phyloP scores from a whole-genome alignment of 345 rosid species.

The Eucalyptus tenuipes region DNA sequence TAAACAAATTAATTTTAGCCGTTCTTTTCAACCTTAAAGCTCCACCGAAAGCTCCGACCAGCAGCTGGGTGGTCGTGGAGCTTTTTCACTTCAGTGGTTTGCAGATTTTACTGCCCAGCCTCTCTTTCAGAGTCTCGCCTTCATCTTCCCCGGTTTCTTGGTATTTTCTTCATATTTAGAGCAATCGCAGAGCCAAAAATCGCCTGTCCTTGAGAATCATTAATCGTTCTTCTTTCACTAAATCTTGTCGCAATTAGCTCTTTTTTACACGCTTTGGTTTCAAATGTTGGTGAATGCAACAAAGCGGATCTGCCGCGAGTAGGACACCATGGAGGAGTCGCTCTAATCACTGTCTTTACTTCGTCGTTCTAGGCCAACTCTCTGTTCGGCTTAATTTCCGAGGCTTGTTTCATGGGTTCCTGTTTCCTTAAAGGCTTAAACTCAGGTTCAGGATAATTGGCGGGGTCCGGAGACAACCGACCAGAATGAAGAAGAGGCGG shows the following conservation, averaged over 20 bases:
- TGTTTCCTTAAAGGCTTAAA: not conserved
- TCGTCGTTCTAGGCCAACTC: not conserved
- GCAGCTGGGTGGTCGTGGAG: not conserved
- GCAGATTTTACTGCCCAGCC: not conserved
- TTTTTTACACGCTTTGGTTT: not conserved
- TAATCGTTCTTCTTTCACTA: too few species aligned
- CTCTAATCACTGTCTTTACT: not conserved
- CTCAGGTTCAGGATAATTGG: not conserved
- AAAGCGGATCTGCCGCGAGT: not conserved
- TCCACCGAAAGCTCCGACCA: too few species aligned
- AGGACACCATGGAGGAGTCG: not conserved
- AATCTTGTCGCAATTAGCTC: not conserved
- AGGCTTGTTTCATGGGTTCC: not conserved
- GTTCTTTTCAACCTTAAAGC: not conserved
- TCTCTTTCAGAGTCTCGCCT: not conserved
- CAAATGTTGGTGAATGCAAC: not conserved
- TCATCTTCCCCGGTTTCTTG: not conserved
- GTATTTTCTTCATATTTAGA: not conserved
- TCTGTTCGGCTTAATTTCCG: not conserved
- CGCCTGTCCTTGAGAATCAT: too few species aligned
- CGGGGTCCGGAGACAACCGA: not conserved
- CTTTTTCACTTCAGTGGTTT: not conserved
- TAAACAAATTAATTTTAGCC: not conserved
- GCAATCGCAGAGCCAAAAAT: not conserved
- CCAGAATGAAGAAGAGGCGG: not conserved